A percentile compares a stretch with the other conserved stretches of the same genome.
These are phyloP conservation scores for Cinnamomum micranthum DNA, from an alignment of 164 flowering plant genomes.

Conservation along the genomic window DNA sequence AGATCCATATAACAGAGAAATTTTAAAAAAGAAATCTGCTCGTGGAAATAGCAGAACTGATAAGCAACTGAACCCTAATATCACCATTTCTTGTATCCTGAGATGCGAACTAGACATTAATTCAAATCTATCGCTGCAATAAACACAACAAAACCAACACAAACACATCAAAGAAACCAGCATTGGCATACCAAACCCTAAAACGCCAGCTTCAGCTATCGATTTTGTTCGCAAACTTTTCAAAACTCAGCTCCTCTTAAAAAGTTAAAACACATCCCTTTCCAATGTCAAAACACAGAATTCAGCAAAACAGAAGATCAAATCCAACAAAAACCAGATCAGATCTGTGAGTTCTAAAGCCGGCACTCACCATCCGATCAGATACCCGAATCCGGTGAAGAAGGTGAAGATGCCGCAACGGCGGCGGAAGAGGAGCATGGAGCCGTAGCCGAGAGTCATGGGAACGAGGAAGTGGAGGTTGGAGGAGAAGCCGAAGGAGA, in stretches of 20 bases:
- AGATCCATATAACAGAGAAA: too few relatives aligned
- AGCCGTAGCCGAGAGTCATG: constrained; percentile 67
- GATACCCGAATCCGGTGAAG: constrained; percentile 76
- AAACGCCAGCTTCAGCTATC: too few relatives aligned
- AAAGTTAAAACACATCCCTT: too few relatives aligned
- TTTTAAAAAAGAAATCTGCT: too few relatives aligned
- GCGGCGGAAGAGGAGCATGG: constrained; percentile 68
- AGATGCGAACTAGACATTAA: too few relatives aligned
- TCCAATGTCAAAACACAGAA: neutral
- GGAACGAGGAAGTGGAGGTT: constrained; percentile 90
- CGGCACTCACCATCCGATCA: constrained; percentile 80
- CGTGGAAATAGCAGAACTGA: too few relatives aligned
- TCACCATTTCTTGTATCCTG: too few relatives aligned
- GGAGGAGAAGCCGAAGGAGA: constrained; percentile 87
- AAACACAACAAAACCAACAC: neutral
- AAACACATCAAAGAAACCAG: neutral
- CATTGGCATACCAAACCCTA: too few relatives aligned
- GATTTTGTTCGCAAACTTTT: too few relatives aligned
- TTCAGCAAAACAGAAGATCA: neutral
- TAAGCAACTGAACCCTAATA: too few relatives aligned
- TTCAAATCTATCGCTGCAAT: neutral
- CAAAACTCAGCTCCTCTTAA: too few relatives aligned
- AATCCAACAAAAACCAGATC: neutral
- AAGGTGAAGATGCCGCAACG: constrained; percentile 78
- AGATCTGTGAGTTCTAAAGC: neutral